These are phyloP conservation scores for Megacollybia platyphylla DNA, from an alignment of 1,284 basidiomycete species.

Conservation along the genomic window DNA sequence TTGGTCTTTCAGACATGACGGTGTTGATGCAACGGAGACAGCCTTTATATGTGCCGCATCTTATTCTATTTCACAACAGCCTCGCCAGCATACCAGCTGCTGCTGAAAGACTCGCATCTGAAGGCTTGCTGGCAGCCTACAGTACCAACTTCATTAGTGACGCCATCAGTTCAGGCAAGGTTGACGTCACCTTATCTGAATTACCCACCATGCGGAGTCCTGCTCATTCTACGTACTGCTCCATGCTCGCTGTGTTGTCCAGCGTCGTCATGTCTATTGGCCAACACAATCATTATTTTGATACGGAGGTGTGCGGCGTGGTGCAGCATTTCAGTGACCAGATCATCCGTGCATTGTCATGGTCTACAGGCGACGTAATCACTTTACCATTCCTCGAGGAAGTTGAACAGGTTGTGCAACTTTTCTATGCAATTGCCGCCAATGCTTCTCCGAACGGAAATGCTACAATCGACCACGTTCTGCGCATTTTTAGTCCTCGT, in stretches of 20 bases:
- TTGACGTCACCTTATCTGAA: conserved; percentile 59
- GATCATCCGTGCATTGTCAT: conserved; percentile 62
- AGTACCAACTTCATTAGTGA: conserved; percentile 72
- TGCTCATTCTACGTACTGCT: conserved; percentile 73
- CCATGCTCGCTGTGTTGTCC: conserved; percentile 74
- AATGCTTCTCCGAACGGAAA: conserved; percentile 34
- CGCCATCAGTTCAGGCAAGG: conserved; percentile 60
- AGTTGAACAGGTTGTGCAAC: conserved; percentile 62
- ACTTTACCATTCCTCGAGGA: conserved; percentile 69
- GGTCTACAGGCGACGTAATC: conserved; percentile 68
- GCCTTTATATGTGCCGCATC: conserved; percentile 59
- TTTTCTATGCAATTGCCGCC: conserved; percentile 63
- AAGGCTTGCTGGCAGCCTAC: conserved; percentile 73
- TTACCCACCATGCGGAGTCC: conserved; percentile 64
- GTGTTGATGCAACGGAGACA: conserved; percentile 48
- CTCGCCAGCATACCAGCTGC: conserved; percentile 67
- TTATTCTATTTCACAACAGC: conserved; percentile 79
- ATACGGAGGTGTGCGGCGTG: conserved; percentile 76
- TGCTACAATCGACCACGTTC: conserved; percentile 41
- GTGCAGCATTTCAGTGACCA: conserved; percentile 79
- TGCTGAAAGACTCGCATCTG: conserved; percentile 78
- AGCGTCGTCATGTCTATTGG: conserved; percentile 59
- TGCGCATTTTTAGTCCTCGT: conserved; percentile 54
- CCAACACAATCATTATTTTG: conserved; percentile 72
- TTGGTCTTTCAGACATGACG: conserved; percentile 50